phyloP scores from a whole-genome alignment of 176 grass and related monocot genomes.

The Pontederia paniculata region DNA sequence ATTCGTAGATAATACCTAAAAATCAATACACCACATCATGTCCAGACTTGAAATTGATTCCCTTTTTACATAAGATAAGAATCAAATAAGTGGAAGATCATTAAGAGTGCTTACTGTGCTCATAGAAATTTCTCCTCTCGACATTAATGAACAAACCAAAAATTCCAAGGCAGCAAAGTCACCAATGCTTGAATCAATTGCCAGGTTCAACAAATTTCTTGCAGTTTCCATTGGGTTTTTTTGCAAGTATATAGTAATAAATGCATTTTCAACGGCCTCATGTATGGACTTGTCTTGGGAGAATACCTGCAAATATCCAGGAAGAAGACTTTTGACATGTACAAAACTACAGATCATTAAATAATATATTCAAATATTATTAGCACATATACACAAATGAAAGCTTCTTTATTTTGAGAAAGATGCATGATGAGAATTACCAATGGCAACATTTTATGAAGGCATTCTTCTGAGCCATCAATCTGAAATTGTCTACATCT shows the following conservation, averaged over 20 bases:
- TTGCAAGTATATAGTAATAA: slow-evolving; percentile 69
- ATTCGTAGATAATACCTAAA: too few species aligned
- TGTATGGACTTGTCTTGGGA: slow-evolving; percentile 96
- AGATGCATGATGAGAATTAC: slow-evolving; percentile 32
- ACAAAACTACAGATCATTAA: slow-evolving; percentile 2
- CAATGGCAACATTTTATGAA: slow-evolving; percentile 86
- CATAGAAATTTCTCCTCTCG: slow-evolving; percentile 70
- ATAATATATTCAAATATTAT: slow-evolving; percentile 5
- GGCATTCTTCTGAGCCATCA: slow-evolving; percentile 80
- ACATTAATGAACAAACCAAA: slow-evolving; percentile 70
- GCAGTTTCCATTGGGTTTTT: slow-evolving; percentile 78
- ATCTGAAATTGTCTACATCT: slow-evolving; percentile 97
- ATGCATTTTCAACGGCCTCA: slow-evolving; percentile 93
- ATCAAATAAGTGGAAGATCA: slow-evolving; percentile 1
- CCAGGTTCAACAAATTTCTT: slow-evolving; percentile 60
- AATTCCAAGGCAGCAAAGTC: slow-evolving; percentile 78
- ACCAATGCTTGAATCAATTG: slow-evolving; percentile 64
- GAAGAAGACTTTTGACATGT: background rate
- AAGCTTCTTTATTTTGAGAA: slow-evolving; percentile 5
- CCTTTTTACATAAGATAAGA: background rate
- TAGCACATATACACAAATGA: background rate
- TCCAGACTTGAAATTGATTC: too few species aligned
- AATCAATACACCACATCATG: too few species aligned
- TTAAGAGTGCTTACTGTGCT: slow-evolving; percentile 45
- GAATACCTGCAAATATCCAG: slow-evolving; percentile 55